Evolutionary conservation across 202 grass and related monocot species (phyloP).

Genomic region (Cymbopogon flexuosus): DNA sequence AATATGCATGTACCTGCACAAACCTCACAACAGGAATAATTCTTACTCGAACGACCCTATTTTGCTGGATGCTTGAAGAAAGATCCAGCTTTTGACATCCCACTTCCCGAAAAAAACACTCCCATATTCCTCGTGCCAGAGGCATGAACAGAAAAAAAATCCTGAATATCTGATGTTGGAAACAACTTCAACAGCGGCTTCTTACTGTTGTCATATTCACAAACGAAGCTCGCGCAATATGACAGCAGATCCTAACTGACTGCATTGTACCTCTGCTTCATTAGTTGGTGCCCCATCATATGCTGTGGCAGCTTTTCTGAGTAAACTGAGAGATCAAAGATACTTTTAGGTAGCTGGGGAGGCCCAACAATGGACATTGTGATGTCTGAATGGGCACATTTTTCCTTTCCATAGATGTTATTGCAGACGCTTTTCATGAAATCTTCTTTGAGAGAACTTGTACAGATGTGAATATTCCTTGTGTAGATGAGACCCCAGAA

Average conservation of each 20-base stretch:
- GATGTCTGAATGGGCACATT: constrained; percentile 39
- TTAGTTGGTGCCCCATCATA: constrained; percentile 38
- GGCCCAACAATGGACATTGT: constrained; percentile 35
- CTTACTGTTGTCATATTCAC: constrained; percentile 32
- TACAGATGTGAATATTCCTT: constrained; percentile 31
- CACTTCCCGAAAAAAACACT: not conserved
- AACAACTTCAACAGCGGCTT: constrained; percentile 21
- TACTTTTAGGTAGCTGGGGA: constrained; percentile 44
- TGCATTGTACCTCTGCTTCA: constrained; percentile 29
- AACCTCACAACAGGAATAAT: constrained; percentile 29
- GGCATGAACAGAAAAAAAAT: constrained; percentile 25
- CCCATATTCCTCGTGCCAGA: constrained; percentile 26
- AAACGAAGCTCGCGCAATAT: constrained; percentile 12
- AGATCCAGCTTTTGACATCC: constrained; percentile 27
- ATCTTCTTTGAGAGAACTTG: constrained; percentile 44
- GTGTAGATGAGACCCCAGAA: constrained; percentile 55
- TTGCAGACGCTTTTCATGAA: constrained; percentile 61
- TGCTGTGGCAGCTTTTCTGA: constrained; percentile 35
- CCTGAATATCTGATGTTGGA: constrained; percentile 15
- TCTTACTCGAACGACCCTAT: not conserved
- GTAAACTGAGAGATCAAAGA: constrained; percentile 31
- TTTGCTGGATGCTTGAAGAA: constrained; percentile 34
- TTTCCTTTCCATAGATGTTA: constrained; percentile 47
- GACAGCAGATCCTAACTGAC: constrained; percentile 21
- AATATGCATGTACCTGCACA: constrained; percentile 48